Conservation (phyloP, 805 yeast species). For the Blastobotrys parvus region DNA sequence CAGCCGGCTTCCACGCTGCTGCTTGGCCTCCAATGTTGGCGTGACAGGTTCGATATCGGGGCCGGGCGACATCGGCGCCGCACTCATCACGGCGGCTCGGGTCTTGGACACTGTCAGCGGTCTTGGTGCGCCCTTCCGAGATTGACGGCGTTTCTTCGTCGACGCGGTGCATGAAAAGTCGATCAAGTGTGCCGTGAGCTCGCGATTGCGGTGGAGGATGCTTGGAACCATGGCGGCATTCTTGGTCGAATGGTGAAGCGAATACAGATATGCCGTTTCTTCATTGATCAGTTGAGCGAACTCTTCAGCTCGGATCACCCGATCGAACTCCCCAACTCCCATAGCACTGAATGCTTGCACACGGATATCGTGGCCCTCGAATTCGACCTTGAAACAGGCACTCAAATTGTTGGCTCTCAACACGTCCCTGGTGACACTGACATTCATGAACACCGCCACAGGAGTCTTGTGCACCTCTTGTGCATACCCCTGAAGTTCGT, state of each 20-base stretch:
- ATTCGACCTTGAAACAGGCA: constrained; percentile 42
- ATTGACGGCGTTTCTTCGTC: background rate
- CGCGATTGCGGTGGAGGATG: constrained; percentile 27
- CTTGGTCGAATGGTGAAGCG: constrained; percentile 29
- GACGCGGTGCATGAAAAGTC: constrained; percentile 18
- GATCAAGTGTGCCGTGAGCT: constrained; percentile 16
- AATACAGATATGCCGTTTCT: constrained; percentile 32
- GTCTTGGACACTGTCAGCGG: too few species aligned
- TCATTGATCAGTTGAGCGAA: constrained; percentile 32
- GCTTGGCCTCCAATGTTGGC: too few species aligned
- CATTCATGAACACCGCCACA: constrained; percentile 58
- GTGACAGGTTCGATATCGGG: too few species aligned
- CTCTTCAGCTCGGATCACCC: constrained; percentile 25
- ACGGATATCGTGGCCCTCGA: constrained; percentile 28
- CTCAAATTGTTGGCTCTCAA: constrained; percentile 34
- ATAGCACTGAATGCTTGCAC: constrained; percentile 18
- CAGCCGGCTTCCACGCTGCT: too few species aligned
- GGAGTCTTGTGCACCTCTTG: constrained; percentile 41
- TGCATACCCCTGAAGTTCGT: constrained; percentile 28
- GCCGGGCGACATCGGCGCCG: background rate
- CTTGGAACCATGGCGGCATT: constrained; percentile 25
- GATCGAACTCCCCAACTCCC: constrained; percentile 15
- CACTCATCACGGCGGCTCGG: too few species aligned
- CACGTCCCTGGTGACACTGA: constrained; percentile 32
- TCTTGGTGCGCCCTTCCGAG: background rate